Conservation (phyloP, 306 rosid genomes). For the Cicer judaicum region DNA sequence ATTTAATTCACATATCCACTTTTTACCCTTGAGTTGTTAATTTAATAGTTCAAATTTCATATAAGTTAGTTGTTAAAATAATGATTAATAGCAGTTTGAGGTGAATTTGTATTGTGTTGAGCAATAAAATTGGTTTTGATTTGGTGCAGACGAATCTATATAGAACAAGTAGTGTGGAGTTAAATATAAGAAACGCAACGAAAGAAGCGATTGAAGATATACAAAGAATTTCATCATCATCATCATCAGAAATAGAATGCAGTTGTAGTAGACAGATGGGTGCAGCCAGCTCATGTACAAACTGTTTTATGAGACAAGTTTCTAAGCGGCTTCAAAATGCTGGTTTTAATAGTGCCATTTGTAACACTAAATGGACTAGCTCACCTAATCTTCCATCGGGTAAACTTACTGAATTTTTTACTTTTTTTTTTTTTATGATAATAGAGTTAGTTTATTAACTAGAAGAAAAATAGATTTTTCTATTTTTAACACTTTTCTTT, state of each 20-base stretch:
- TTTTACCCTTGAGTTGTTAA: too few relatives aligned
- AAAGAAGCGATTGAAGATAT: slow-evolving; percentile 61
- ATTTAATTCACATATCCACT: too few relatives aligned
- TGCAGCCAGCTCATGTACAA: slow-evolving; percentile 52
- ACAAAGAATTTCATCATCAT: not conserved
- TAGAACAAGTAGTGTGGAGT: slow-evolving; percentile 61
- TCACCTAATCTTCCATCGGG: slow-evolving; percentile 72
- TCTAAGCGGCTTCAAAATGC: slow-evolving; percentile 56
- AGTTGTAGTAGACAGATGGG: slow-evolving; percentile 56
- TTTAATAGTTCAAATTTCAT: too few relatives aligned
- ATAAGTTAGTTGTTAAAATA: too few relatives aligned
- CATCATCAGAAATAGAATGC: slow-evolving; percentile 47
- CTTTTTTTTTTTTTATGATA: too few relatives aligned
- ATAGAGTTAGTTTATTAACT: too few relatives aligned
- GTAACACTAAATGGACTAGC: slow-evolving; percentile 79
- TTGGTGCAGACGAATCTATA: slow-evolving; percentile 55
- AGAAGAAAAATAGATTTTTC: not conserved
- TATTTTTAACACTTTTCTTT: not conserved
- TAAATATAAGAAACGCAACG: slow-evolving; percentile 59
- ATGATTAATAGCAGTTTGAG: too few relatives aligned
- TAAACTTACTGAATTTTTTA: too few relatives aligned
- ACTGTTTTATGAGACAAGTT: slow-evolving; percentile 67
- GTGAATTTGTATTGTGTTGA: not conserved
- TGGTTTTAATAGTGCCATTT: slow-evolving; percentile 67
- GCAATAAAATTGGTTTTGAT: not conserved